Evolutionary conservation across 2,329 filamentous ascomycete genomes (phyloP), one percentile per base, ranked within the genome.

Genomic region (Leptographium radiaticola): DNA sequence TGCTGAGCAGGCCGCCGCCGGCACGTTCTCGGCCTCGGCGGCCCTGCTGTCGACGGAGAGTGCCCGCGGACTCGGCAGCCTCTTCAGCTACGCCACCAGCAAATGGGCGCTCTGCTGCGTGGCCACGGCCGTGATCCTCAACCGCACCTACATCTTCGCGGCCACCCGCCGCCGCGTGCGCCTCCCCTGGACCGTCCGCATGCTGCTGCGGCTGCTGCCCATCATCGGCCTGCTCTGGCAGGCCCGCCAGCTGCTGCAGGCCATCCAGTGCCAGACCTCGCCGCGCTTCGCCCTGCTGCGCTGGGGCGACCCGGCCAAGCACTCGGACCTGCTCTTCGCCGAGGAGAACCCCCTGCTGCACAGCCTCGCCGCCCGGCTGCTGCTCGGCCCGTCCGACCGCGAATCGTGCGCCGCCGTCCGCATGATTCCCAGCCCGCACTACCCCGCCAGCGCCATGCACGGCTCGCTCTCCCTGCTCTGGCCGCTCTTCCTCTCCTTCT

Each of bases 21-120:
- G 56, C 2, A 71, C 53, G 46, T 65, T 70, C 15, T 49, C 58
- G 0, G 55, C 58, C 1, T 73, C 55, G 64, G 69, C 53, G 11
- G 73, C 75, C 8, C 71, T 71, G 36, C 72, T 83, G 57, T 75
- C 79, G 7, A 66, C 80, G 58, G 80, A 83, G 60, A 71, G 79
- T 30, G 72, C 75, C 2, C 80, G 84, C 64, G 89, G 86, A 45
- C 75, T 96, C 45, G 87, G 88, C 46, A 89, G 87, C 57, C 81
- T 97, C 55, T 90, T 97, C 68, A 86, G 83, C 62, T 98, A 97
- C 68, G 76, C 89, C 45, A 94, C 87, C 1, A 94, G 88, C 68
- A 86, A 86, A 67, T 97, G 93, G 93, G 90, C 91, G 0, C 72
- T 97, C 55, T 83, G 84, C 52, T 96, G 89, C 62, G 83, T 97